Evolutionary conservation across 2,329 filamentous ascomycete species (phyloP), one percentile per base, ranked within the genome.

Genomic region (Endothia cerciana): DNA sequence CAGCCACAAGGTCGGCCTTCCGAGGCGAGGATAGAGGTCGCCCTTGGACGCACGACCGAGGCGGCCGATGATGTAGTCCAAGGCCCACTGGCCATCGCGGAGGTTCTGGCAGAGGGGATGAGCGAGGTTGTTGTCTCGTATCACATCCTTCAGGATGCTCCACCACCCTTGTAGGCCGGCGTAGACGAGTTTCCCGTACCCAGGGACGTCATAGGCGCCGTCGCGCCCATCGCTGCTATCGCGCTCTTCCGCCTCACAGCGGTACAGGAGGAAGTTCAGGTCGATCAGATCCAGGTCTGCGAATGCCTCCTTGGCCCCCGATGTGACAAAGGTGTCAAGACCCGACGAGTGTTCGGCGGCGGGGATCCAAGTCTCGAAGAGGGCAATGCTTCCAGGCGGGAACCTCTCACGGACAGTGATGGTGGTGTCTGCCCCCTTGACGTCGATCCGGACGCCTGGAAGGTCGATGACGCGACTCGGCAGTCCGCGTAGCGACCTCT

Each of bases 151-250:
- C 51, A 99, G 81, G 0, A 97, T 82, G 75, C 93, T 97, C 93
- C 94, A 97, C 94, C 95, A 99, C 45, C 96, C 96, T 77, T 99
- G 95, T n/a, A 99, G 84, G 68, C 95, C 95, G 67, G 94, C 94
- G 77, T 98, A 99, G 2, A 97, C 92, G 51, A 97, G 85, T 66
- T 91, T 88, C 2, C 94, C 94, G 74, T 93, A 83, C 1, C 89
- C 89, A 1, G 95, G 95, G 69, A 99, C 90, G 62, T 89, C 86
- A 78, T 98, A 99, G 10, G 89, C 89, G n/a, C 95, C 94, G 75
- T 97, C 92, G 67, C 86, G 85, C 4, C 93, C 92, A 61, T 85
- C 85, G 69, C 91, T 97, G 7, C 86, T 87, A 71, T 95, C 93
- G 58, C 87, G 86, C 77, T 88, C 96, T 77, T 99, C 95, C 3